Conservation (phyloP, 192 early-diverging fungal genomes). For the Dissophora ornata region DNA sequence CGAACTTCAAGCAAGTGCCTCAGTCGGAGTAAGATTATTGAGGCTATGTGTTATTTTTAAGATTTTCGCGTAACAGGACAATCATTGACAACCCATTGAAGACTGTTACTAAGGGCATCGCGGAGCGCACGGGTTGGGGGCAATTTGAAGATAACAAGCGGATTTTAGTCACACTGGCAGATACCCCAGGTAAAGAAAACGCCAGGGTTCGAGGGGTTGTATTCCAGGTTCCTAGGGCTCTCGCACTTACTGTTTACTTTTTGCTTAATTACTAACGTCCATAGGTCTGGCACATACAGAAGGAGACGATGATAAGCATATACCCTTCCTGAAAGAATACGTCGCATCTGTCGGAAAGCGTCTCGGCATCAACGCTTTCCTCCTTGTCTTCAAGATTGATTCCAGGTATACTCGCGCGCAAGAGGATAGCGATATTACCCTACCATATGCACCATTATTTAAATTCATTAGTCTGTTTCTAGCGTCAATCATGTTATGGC, state of each 20-base stretch:
- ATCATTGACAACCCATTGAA: too few relatives aligned
- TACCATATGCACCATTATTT: too few relatives aligned
- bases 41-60: too few relatives aligned
- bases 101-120: slow-evolving; percentile 50
- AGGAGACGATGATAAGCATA: slow-evolving; percentile 48
- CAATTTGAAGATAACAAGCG: slow-evolving; percentile 47
- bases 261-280: not conserved
- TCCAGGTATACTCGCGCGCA: slow-evolving; percentile 26
- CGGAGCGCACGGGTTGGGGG: slow-evolving; percentile 46
- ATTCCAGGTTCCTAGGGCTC: too few relatives aligned
- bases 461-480: too few relatives aligned
- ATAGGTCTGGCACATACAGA: slow-evolving; percentile 47
- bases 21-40: slow-evolving; percentile 23
- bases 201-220: too few relatives aligned
- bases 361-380: slow-evolving; percentile 36
- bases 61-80: too few relatives aligned
- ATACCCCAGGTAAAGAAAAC: slow-evolving; percentile 39
- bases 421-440: too few relatives aligned
- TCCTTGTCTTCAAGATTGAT: slow-evolving; percentile 50
- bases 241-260: too few relatives aligned
- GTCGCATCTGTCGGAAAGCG: slow-evolving; percentile 41
- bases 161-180: slow-evolving; percentile 33
- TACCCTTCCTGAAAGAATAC: slow-evolving; percentile 49
- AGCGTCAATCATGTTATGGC: slow-evolving; percentile 47
- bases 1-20: slow-evolving; percentile 43